Evolutionary conservation across 306 rosid species (phyloP), one percentile per base, ranked within the genome.

Genomic region (Senna siamea): DNA sequence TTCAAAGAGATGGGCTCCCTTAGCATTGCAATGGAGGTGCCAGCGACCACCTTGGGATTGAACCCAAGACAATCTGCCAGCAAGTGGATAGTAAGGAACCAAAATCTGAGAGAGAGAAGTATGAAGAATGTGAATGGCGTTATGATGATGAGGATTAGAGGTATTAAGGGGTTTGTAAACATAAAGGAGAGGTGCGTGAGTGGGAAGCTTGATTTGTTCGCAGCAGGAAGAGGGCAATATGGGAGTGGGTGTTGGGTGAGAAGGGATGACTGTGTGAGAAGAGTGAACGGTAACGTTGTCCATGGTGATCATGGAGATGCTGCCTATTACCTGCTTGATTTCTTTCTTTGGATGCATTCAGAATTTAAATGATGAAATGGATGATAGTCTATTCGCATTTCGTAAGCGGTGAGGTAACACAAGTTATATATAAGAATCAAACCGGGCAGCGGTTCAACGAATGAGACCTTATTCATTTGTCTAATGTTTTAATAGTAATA

Each of bases 171-270:
- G 52, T 17, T 76, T 74, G 48, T 76, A 83, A 1, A 62, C 87
- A 9, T 67, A 83, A 9, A 83, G 80, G 0, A 73, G 62, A 20
- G 83, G 78, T 5, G 78, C 83, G 1, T 83, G 86, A 19, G 81
- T 70, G 4, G 52, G 83, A 63, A 83, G 86, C 78, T 83, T 83
- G 69, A 79, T 75, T 65, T 79, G 83, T 38, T 83, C 86, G 12
- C 78, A 74, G 10, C 64, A 15, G 6, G 83, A 82, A 30, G 2
- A 79, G 11, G 71, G 67, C 2, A 62, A 5, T 43, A 50, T 83
- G 34, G 0, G 13, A 5, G 46, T 70, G 0, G 81, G 83, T 13
- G 81, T 79, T 5, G 78, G 38, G 8, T 65, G 38, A 1, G 69
- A 75, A 20, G 86, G 83, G 2, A 44, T 18, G 0, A 83, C 30